phyloP scores from a whole-genome alignment of 2,329 filamentous ascomycete species.

The Colletotrichum cereale region DNA sequence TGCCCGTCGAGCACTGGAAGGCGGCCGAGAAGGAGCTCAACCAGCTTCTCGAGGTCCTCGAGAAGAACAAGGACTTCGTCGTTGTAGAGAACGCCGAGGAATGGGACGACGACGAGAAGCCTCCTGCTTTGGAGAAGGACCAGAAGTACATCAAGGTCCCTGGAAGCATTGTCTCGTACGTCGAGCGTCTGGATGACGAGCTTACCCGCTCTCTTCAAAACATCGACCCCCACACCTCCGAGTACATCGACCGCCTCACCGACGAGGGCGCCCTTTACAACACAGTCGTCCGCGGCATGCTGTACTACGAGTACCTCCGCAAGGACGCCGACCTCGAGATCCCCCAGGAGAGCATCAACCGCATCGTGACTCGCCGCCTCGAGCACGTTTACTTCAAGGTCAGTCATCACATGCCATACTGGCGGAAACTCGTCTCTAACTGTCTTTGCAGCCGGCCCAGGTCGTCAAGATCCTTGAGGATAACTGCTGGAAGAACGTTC shows the following conservation, averaged over 20 bases:
- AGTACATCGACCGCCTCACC: constrained; percentile 95
- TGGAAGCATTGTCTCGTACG: constrained; percentile 92
- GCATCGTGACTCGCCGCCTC: constrained; percentile 90
- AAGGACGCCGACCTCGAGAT: constrained; percentile 78
- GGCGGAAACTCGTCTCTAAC: constrained; percentile 40
- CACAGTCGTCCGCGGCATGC: constrained; percentile 86
- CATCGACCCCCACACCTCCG: constrained; percentile 97
- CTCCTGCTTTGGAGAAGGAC: constrained; percentile 77
- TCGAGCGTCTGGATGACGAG: constrained; percentile 96
- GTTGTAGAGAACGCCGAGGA: constrained; percentile 94
- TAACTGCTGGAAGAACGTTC: constrained; percentile 88
- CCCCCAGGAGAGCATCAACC: constrained; percentile 89
- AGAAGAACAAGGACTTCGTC: constrained; percentile 82
- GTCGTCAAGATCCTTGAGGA: constrained; percentile 95
- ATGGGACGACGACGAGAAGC: constrained; percentile 99
- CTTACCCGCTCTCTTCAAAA: constrained; percentile 96
- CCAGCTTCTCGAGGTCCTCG: constrained; percentile 81
- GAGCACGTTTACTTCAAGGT: constrained; percentile 99
- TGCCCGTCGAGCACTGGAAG: constrained; percentile 98
- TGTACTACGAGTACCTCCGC: constrained; percentile 88
- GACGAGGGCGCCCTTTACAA: constrained; percentile 94
- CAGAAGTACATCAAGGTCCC: constrained; percentile 91
- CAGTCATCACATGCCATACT: constrained; percentile 43
- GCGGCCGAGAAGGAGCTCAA: constrained; percentile 88
- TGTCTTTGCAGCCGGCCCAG: constrained; percentile 75